These are phyloP conservation scores for Candida palmyrensis DNA, from an alignment of 805 yeast genomes.

Conservation along the genomic window DNA sequence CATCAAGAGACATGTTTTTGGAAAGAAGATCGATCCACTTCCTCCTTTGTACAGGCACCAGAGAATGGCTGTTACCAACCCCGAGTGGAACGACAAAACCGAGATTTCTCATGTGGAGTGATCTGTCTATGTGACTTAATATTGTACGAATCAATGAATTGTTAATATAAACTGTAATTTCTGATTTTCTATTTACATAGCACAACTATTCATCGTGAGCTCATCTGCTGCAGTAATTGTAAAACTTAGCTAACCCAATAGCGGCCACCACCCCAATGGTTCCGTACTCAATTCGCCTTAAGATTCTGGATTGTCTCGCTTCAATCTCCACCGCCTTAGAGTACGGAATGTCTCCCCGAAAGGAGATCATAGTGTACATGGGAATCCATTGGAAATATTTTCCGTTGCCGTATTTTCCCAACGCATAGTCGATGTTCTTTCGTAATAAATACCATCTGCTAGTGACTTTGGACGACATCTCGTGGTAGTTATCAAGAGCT, in stretches of 20 bases:
- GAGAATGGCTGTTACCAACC: conserved; percentile 55
- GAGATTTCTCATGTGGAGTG: conserved; percentile 48
- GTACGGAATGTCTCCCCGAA: conserved; percentile 77
- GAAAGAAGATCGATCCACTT: conserved; percentile 39
- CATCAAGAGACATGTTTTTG: conserved; percentile 42
- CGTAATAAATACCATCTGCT: conserved; percentile 55
- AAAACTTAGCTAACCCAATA: conserved; percentile 3
- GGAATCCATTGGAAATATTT: conserved; percentile 61
- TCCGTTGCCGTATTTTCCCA: conserved; percentile 56
- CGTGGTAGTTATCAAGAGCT: conserved; percentile 76
- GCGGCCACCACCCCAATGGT: neutral
- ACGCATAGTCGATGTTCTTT: conserved; percentile 60
- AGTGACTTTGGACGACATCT: conserved; percentile 80
- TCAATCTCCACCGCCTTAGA: conserved; percentile 57
- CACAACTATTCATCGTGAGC: neutral
- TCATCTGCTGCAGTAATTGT: neutral
- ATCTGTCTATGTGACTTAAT: conserved; percentile 1
- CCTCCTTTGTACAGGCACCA: conserved; percentile 55
- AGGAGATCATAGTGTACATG: conserved; percentile 87
- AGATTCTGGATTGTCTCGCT: conserved; percentile 48
- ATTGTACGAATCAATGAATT: neutral
- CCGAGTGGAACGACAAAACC: conserved; percentile 60
- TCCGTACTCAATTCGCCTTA: conserved; percentile 28
- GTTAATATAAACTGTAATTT: conserved; percentile 1
- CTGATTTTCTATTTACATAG: neutral